Base-by-base conservation (phyloP, 1,284 basidiomycete genomes). In the Athelia sp. region DNA sequence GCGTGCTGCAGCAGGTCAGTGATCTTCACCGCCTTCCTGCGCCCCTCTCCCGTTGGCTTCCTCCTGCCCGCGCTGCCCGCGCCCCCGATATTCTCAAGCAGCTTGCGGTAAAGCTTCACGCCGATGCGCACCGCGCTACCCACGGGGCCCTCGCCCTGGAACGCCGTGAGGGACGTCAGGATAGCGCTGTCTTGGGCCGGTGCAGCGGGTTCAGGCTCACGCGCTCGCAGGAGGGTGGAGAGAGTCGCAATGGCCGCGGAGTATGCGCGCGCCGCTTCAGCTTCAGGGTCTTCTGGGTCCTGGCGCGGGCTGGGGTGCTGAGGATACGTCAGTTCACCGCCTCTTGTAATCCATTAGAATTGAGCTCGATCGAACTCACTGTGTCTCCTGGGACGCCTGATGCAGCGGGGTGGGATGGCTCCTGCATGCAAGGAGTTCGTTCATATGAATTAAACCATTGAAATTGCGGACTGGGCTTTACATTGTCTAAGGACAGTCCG, bases 1-100 rank as follows among this genome's bases (percentile, higher is more conserved):
- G 93, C 90, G 63, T 90, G 83, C 47, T 87, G 79, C 24, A 95
- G 65, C 13, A 94, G 63, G 58, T 87, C 84, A 13, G 91, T 60
- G 31, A 91, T 82, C 60, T 88, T 89, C 57, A 89, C 82, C 2
- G 85, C 82, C 58, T 83, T 86, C 2, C 76, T 72, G 15, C 67
- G 72, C 54, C 78, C 61, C 51, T 89, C 86, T 40, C 85, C 83
- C 19, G 81, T 81, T n/a, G n/a, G n/a, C n/a, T n/a, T n/a, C 56
- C 71, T 74, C 19, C 19, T 4, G 26, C 13, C 26, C 26, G n/a
- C 26, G 26, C 13, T 29, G 26, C 26, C 26, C 26, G n/a, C 26
- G 36, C 19, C 19, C n/a, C n/a, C n/a, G n/a, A n/a, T n/a, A n/a
- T 40, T 40, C 19, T 9, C 19, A 21, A 40, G 69, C 24, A 77